These are phyloP conservation scores for Chaetoceros muelleri DNA, from an alignment of 108 stramenopile genomes.

Conservation along the genomic window DNA sequence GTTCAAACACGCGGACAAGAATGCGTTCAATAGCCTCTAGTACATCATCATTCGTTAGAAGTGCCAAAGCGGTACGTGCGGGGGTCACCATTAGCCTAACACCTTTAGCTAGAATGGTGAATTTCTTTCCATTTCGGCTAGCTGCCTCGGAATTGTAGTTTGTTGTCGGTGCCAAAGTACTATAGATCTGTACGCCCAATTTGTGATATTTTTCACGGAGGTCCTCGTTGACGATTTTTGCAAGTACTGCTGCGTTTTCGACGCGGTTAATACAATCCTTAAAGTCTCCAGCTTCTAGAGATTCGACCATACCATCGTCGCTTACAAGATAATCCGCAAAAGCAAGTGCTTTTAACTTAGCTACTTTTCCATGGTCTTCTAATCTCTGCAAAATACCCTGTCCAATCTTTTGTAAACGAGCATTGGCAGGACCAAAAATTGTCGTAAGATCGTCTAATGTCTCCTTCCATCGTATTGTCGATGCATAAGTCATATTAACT, in stretches of 20 bases:
- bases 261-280: slow-evolving; percentile 30
- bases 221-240: slow-evolving; percentile 58
- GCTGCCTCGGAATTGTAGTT: slow-evolving; percentile 39
- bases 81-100: slow-evolving; percentile 62
- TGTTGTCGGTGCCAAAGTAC: slow-evolving; percentile 37
- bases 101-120: slow-evolving; percentile 36
- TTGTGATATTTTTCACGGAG: slow-evolving; percentile 60
- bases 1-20: slow-evolving; percentile 53
- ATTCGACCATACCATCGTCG: slow-evolving; percentile 54
- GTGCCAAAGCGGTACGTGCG: slow-evolving; percentile 39
- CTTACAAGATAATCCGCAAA: slow-evolving; percentile 63
- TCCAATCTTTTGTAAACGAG: slow-evolving; percentile 51
- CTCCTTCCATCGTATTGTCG: slow-evolving; percentile 50
- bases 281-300: slow-evolving; percentile 73
- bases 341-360: slow-evolving; percentile 46
- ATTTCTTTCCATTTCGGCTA: slow-evolving; percentile 52
- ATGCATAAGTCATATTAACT: slow-evolving; percentile 45
- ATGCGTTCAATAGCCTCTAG: slow-evolving; percentile 55
- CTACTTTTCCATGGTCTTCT: slow-evolving; percentile 59
- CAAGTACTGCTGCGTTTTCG: slow-evolving; percentile 52
- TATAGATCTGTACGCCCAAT: slow-evolving; percentile 38
- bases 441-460: slow-evolving; percentile 46
- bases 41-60: slow-evolving; percentile 43
- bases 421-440: slow-evolving; percentile 70
- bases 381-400: slow-evolving; percentile 55